Base-by-base conservation (phyloP, 129 eudicot genomes). In the Heracleum sosnowskyi region DNA sequence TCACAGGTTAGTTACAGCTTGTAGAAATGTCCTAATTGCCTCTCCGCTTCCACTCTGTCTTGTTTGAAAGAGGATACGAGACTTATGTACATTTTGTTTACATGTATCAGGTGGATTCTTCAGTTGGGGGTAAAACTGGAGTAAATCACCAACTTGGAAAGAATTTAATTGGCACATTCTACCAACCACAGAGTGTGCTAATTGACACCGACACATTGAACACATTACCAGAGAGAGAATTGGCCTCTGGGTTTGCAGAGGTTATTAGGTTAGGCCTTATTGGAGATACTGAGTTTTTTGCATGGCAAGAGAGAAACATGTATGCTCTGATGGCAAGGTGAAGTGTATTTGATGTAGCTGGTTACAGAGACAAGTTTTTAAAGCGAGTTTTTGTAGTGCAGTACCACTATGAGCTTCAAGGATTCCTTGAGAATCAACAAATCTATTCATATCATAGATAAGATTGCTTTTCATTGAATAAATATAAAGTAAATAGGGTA, bases 291-390 rank as follows among this genome's bases (percentile, higher is more conserved):
- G 85, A 86, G 4, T 96, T 96, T 85, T 96, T 95, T 28, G 96
- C 87, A 91, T 96, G 99, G 99, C 99, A 92, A 85, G 99, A 96
- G 83, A 87, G 87, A 85, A 96, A 96, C 86, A 90, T 96, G 94
- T 80, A 84, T 0, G 87, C 88, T 63, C 79, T 96, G 37, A 69
- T 96, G 85, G 88, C 97, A 29, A 96, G 99, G 99, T 92, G 79
- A 81, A 76, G 31, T 49, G 31, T 62, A 37, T 74, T 64, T 73
- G 6, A 12, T 68, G 71, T 41, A 77, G 20, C 44, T 64, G 47
- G 24, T 44, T 29, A 22, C 7, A 70, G 13, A n/a, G 18, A 70
- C 44, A 64, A 31, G 16, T 12, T 26, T 29, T 64, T n/a, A 28
- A 60, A 60, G 13, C 33, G 1, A 39, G 33, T 24, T 35, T 11